Percentiles rank a stretch among this genome's conserved stretches.
Evolutionary conservation across 176 grass and related monocot genomes (phyloP).

Genomic region (Ensete ventricosum): DNA sequence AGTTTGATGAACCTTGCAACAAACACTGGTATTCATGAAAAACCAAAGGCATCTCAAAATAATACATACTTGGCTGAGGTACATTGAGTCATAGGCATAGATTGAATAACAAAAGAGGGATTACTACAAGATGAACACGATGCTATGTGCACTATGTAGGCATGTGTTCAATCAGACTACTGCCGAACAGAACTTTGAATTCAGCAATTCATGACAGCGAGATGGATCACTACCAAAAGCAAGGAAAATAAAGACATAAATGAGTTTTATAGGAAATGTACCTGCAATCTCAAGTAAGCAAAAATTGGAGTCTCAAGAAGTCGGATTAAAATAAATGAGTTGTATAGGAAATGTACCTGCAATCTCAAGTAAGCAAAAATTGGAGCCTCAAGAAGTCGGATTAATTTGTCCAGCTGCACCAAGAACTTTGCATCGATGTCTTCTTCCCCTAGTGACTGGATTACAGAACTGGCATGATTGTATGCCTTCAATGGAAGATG

Average conservation of each 20-base stretch:
- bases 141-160: too few species aligned
- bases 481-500: slow-evolving; percentile 56
- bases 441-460: slow-evolving; percentile 89
- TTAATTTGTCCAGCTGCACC: slow-evolving; percentile 91
- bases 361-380: slow-evolving; percentile 97
- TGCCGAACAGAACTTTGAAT: too few species aligned
- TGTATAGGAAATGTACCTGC: slow-evolving; percentile 38
- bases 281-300: slow-evolving; percentile 96
- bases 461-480: slow-evolving; percentile 75
- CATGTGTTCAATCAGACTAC: too few species aligned
- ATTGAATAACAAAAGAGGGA: too few species aligned
- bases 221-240: too few species aligned
- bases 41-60: too few species aligned
- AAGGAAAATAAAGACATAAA: neutral
- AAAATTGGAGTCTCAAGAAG: slow-evolving; percentile 89
- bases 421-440: slow-evolving; percentile 95
- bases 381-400: slow-evolving; percentile 83
- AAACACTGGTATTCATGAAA: too few species aligned
- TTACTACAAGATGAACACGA: too few species aligned
- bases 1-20: too few species aligned
- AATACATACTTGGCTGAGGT: too few species aligned
- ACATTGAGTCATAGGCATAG: too few species aligned
- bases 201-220: too few species aligned
- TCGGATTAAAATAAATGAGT: neutral
- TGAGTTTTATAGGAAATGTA: slow-evolving; percentile 4